phyloP scores from a whole-genome alignment of 2,329 filamentous ascomycete genomes.

The Chaetomium sp. region DNA sequence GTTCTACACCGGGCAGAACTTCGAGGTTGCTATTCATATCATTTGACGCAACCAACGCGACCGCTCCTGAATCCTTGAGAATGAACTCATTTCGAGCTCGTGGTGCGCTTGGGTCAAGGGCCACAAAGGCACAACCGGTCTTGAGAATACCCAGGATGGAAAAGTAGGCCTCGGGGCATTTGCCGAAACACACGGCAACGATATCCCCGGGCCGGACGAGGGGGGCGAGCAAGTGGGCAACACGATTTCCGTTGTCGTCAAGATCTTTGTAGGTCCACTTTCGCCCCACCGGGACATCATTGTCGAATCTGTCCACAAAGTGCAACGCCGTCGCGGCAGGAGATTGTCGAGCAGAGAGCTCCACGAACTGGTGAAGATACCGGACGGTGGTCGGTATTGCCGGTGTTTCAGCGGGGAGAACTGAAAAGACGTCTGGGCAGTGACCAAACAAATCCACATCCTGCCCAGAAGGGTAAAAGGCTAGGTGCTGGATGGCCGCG shows the following conservation, averaged over 20 bases:
- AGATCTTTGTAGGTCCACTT: conserved; percentile 72
- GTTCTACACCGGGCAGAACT: conserved; percentile 29
- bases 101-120: conserved; percentile 70
- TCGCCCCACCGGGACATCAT: conserved; percentile 37
- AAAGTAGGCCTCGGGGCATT: conserved; percentile 78
- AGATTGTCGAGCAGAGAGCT: conserved; percentile 47
- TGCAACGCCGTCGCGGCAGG: conserved; percentile 66
- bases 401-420: conserved; percentile 54
- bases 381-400: conserved; percentile 50
- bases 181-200: conserved; percentile 74
- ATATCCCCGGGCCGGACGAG: conserved; percentile 51
- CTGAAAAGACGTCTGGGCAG: conserved; percentile 49
- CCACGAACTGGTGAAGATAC: conserved; percentile 74
- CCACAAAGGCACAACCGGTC: conserved; percentile 73
- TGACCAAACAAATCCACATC: conserved; percentile 34
- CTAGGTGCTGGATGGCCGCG: conserved; percentile 51
- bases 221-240: conserved; percentile 58
- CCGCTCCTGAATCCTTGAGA: conserved; percentile 62
- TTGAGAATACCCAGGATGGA: conserved; percentile 77
- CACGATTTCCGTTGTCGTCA: conserved; percentile 61
- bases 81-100: conserved; percentile 71
- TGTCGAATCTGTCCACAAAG: conserved; percentile 57
- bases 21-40: conserved; percentile 23
- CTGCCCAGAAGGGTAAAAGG: conserved; percentile 40
- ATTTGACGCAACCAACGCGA: conserved; percentile 52